Conservation (phyloP, 1,284 basidiomycete genomes). For the Serendipita sp. region DNA sequence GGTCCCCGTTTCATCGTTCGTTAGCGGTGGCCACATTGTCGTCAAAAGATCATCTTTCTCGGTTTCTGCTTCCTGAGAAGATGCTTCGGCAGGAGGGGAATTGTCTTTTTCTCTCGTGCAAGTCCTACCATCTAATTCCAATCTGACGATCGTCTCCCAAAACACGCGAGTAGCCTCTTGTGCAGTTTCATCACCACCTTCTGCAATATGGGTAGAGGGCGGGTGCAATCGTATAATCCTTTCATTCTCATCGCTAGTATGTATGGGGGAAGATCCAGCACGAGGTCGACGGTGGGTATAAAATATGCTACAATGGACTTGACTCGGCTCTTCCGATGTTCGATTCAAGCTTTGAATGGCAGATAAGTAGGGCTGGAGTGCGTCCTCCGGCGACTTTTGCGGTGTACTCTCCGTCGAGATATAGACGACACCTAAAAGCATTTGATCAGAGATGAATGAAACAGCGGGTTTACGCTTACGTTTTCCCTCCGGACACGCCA, state of each 20-base stretch:
- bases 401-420: slow-evolving; percentile 25
- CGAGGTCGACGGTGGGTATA: background rate
- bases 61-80: background rate
- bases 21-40: background rate
- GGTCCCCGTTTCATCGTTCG: background rate
- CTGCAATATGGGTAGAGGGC: slow-evolving; percentile 29
- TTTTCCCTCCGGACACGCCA: slow-evolving; percentile 73
- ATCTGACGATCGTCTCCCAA: slow-evolving; percentile 30
- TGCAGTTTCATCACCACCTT: slow-evolving; percentile 44
- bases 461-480: slow-evolving; percentile 37
- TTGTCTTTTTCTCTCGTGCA: background rate
- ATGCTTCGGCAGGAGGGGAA: background rate
- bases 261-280: background rate
- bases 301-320: background rate
- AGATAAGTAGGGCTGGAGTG: slow-evolving; percentile 49
- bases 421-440: slow-evolving; percentile 42
- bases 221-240: background rate
- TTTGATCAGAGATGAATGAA: background rate
- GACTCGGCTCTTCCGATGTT: background rate
- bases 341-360: slow-evolving; percentile 23
- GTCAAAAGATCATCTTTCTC: background rate
- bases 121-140: background rate
- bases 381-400: slow-evolving; percentile 26
- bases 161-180: slow-evolving; percentile 46
- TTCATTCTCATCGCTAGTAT: background rate